These are phyloP conservation scores for Macaranga tanarius DNA, from an alignment of 441 rosid species.

Conservation along the genomic window DNA sequence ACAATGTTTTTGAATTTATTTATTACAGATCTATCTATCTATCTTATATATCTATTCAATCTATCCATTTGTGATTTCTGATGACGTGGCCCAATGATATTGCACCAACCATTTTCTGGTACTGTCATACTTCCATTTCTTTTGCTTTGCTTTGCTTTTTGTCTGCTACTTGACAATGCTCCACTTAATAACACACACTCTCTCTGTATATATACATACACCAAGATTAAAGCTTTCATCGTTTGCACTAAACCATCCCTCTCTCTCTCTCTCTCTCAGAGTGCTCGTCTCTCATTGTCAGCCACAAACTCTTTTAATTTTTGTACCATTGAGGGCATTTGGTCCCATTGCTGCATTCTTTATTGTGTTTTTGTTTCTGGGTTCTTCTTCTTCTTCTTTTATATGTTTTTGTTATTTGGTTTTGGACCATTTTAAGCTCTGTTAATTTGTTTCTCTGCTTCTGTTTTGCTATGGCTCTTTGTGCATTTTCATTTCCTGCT, in stretches of 20 bases:
- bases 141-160: background rate
- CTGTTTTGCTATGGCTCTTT: constrained; percentile 54
- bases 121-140: background rate
- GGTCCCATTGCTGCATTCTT: constrained; percentile 3
- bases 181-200: background rate
- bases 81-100: constrained; percentile 74
- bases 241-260: background rate
- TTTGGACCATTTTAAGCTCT: background rate
- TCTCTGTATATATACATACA: background rate
- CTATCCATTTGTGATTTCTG: constrained; percentile 57
- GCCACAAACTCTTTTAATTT: background rate
- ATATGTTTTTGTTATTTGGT: background rate
- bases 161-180: background rate
- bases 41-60: constrained; percentile 27
- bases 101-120: background rate
- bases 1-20: too few species aligned
- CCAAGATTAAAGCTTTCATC: background rate
- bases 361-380: constrained; percentile 21
- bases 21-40: too few species aligned
- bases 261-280: background rate
- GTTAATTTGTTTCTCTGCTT: background rate
- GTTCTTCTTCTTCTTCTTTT: constrained; percentile 19
- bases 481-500: constrained; percentile 62
- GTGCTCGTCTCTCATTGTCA: background rate
- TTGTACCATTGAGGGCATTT: background rate